phyloP scores from a whole-genome alignment of 352 stramenopile species.

The Phytophthora tubulina region DNA sequence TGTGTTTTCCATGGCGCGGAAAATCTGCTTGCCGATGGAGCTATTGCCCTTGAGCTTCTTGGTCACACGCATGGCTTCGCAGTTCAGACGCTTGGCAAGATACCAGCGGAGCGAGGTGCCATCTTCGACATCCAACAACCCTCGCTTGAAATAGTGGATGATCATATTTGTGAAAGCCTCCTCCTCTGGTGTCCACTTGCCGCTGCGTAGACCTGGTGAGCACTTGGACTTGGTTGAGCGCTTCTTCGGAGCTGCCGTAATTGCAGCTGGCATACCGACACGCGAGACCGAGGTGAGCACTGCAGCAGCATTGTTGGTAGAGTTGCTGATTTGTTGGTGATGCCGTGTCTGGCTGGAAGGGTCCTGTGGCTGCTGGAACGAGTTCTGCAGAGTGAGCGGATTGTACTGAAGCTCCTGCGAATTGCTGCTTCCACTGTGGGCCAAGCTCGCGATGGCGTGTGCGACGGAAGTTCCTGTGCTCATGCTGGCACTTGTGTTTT shows the following conservation, averaged over 20 bases:
- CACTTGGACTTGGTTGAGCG: conserved; percentile 91
- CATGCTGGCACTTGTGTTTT: conserved; percentile 27
- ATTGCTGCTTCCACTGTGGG: conserved; percentile 25
- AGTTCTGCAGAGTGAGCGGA: conserved; percentile 17
- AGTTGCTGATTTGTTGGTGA: conserved; percentile 34
- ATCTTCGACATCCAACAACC: conserved; percentile 81
- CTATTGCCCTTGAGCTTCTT: conserved; percentile 92
- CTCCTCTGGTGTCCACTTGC: conserved; percentile 89
- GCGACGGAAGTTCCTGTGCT: conserved; percentile 43
- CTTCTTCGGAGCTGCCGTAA: conserved; percentile 53
- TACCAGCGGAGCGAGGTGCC: conserved; percentile 89
- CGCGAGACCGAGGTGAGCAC: conserved; percentile 40
- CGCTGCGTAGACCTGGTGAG: conserved; percentile 77
- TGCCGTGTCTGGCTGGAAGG: conserved; percentile 12
- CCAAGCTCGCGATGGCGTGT: conserved; percentile 43
- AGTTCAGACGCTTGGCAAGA: conserved; percentile 86
- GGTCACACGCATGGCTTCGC: conserved; percentile 89
- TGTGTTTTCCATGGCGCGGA: conserved; percentile 77
- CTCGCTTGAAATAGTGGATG: conserved; percentile 89
- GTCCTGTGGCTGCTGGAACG: conserved; percentile 30
- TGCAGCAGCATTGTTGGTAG: conserved; percentile 30
- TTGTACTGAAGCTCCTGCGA: conserved; percentile 28
- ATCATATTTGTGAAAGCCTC: conserved; percentile 86
- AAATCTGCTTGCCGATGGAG: conserved; percentile 91
- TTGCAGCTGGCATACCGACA: background rate